Percentiles rank a stretch among this genome's conserved stretches.
Evolutionary conservation across 208 protist species (phyloP).

Genomic region (Trypanosoma mega): DNA sequence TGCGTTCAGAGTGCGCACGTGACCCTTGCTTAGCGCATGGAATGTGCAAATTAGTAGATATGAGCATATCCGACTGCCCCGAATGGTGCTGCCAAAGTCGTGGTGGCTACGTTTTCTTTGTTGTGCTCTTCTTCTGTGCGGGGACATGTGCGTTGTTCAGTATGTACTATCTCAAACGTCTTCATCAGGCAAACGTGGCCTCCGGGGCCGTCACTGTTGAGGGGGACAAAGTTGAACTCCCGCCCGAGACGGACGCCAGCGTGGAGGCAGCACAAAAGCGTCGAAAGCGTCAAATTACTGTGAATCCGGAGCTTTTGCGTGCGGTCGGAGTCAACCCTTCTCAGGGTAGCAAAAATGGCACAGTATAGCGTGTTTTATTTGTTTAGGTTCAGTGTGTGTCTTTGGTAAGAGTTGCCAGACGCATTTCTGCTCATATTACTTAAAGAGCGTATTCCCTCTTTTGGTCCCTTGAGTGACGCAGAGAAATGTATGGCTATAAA

Average conservation of each 20-base stretch:
- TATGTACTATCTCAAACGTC: constrained; percentile 71
- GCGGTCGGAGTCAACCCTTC: constrained; percentile 16
- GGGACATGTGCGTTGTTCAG: constrained; percentile 64
- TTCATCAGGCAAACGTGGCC: constrained; percentile 73
- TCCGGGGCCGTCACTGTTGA: constrained; percentile 53
- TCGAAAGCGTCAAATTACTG: constrained; percentile 45
- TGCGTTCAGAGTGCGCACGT: constrained; percentile 71
- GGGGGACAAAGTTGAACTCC: constrained; percentile 44
- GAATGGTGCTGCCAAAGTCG: constrained; percentile 77
- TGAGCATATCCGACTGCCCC: constrained; percentile 49
- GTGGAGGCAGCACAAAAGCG: constrained; percentile 33
- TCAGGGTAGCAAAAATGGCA: background rate
- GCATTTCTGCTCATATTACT: too few relatives aligned
- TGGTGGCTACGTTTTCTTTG: constrained; percentile 70
- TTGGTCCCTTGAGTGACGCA: too few relatives aligned
- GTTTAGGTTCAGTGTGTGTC: too few relatives aligned
- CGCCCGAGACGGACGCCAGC: constrained; percentile 23
- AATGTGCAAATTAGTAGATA: constrained; percentile 62
- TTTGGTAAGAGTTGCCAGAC: too few relatives aligned
- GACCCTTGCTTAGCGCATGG: constrained; percentile 64
- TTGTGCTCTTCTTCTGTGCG: constrained; percentile 72
- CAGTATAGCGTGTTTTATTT: too few relatives aligned
- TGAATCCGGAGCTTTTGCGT: constrained; percentile 60
- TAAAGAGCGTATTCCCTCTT: too few relatives aligned
- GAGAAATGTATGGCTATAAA: background rate